Evolutionary conservation across 192 early-diverging fungal genomes (phyloP).

Genomic region (Spizellomyces sp.): DNA sequence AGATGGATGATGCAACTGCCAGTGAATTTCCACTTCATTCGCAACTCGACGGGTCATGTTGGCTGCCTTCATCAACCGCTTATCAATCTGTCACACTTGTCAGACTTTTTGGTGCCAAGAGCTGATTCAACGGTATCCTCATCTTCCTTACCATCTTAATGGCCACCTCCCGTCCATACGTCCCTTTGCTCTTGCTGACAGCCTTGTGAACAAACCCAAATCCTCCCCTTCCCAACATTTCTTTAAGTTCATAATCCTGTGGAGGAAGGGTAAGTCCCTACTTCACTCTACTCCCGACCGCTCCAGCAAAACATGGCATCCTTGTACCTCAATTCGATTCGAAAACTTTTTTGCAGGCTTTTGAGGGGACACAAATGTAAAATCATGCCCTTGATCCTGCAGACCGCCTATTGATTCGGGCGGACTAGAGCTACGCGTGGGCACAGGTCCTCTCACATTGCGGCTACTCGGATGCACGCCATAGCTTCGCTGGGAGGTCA

Average conservation of each 20-base stretch:
- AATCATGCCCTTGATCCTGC: constrained; percentile 6
- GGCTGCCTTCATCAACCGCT: constrained; percentile 40
- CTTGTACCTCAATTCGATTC: constrained; percentile 30
- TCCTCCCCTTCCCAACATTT: constrained; percentile 50
- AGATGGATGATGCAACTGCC: constrained; percentile 54
- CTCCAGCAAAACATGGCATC: not conserved
- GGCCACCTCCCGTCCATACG: constrained; percentile 45
- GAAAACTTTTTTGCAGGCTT: constrained; percentile 31
- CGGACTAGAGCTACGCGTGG: too few relatives aligned
- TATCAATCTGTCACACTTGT: constrained; percentile 45
- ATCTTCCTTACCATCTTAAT: constrained; percentile 49
- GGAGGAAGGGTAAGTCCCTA: not conserved
- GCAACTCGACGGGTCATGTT: constrained; percentile 56
- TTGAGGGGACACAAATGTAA: constrained; percentile 37
- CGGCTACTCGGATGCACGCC: too few relatives aligned
- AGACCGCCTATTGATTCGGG: too few relatives aligned
- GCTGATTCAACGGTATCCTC: not conserved
- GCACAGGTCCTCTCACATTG: too few relatives aligned
- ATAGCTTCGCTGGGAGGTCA: too few relatives aligned
- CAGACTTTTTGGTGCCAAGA: constrained; percentile 3
- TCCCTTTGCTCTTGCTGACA: constrained; percentile 24
- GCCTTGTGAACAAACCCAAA: constrained; percentile 55
- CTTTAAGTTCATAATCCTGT: constrained; percentile 51
- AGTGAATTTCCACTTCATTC: constrained; percentile 70
- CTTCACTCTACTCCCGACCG: not conserved